A percentile compares a stretch with the other conserved stretches of the same genome.
phyloP scores from a whole-genome alignment of 495 filamentous ascomycete genomes.

The Daldinia vernicosa region DNA sequence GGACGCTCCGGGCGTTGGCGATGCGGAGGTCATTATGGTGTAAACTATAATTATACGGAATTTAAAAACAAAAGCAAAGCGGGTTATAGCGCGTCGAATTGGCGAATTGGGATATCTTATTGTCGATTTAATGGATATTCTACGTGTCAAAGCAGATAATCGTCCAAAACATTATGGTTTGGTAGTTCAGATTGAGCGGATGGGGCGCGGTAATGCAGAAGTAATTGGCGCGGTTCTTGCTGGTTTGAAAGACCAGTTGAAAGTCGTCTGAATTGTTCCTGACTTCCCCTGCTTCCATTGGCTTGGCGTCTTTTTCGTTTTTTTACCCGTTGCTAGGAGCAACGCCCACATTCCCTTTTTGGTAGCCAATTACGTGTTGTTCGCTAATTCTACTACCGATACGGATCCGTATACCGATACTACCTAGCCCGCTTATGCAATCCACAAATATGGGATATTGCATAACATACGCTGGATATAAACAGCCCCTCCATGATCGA shows the following conservation, averaged over 20 bases:
- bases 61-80: slow-evolving; percentile 10
- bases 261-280: slow-evolving; percentile 20
- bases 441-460: background rate
- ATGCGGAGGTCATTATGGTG: slow-evolving; percentile 49
- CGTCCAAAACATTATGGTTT: slow-evolving; percentile 38
- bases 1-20: slow-evolving; percentile 50
- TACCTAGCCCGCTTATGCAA: background rate
- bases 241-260: too few relatives aligned
- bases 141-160: slow-evolving; percentile 49
- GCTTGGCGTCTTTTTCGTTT: slow-evolving; percentile 35
- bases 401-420: too few relatives aligned
- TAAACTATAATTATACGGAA: slow-evolving; percentile 17
- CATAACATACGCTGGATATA: background rate
- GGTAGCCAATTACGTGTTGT: slow-evolving; percentile 27
- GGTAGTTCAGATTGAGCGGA: slow-evolving; percentile 34
- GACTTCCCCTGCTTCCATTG: slow-evolving; percentile 20
- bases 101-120: slow-evolving; percentile 28
- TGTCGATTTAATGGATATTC: slow-evolving; percentile 44
- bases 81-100: slow-evolving; percentile 40
- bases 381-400: background rate
- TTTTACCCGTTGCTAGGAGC: slow-evolving; percentile 39
- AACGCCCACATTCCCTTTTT: slow-evolving; percentile 25
- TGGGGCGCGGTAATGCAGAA: slow-evolving; percentile 43
- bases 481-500: background rate
- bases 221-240: slow-evolving; percentile 38